Conservation (phyloP, 495 filamentous ascomycete species). For the Saxophila tyrrhenica region DNA sequence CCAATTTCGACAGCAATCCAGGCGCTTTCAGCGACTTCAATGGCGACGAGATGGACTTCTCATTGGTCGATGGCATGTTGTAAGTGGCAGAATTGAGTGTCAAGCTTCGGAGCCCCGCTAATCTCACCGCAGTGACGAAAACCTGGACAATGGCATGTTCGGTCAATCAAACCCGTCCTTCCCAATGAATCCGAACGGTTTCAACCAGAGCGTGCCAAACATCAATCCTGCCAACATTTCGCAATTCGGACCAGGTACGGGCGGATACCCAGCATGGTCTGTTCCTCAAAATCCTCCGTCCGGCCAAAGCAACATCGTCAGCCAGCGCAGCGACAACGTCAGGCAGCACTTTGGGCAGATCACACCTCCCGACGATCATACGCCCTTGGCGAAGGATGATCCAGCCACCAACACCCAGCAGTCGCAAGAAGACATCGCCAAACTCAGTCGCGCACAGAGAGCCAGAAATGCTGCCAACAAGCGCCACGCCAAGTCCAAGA, state of each 20-base stretch:
- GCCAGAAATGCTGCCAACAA: constrained; percentile 17
- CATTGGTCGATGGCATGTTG: not conserved
- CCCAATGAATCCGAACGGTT: not conserved
- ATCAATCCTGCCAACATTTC: not conserved
- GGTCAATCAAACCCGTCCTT: not conserved
- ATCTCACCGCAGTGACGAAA: not conserved
- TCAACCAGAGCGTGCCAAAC: not conserved
- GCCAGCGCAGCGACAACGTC: constrained; percentile 1
- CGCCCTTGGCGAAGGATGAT: not conserved
- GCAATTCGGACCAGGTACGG: not conserved
- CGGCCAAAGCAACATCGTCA: constrained; percentile 5
- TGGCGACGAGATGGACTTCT: not conserved
- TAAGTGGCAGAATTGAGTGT: not conserved
- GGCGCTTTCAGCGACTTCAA: too few relatives aligned
- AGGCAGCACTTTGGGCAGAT: constrained; percentile 13
- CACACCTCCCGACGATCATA: constrained; percentile 14
- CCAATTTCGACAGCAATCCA: too few relatives aligned
- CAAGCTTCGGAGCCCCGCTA: not conserved
- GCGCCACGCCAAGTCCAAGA: constrained; percentile 12
- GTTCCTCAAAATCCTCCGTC: not conserved
- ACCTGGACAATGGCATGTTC: not conserved
- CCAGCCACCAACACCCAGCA: not conserved
- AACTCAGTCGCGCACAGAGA: constrained; percentile 6
- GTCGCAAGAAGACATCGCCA: not conserved
- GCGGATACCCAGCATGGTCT: not conserved